Evolutionary conservation across 306 rosid genomes (phyloP).

Genomic region (Aeschynomene evenia): DNA sequence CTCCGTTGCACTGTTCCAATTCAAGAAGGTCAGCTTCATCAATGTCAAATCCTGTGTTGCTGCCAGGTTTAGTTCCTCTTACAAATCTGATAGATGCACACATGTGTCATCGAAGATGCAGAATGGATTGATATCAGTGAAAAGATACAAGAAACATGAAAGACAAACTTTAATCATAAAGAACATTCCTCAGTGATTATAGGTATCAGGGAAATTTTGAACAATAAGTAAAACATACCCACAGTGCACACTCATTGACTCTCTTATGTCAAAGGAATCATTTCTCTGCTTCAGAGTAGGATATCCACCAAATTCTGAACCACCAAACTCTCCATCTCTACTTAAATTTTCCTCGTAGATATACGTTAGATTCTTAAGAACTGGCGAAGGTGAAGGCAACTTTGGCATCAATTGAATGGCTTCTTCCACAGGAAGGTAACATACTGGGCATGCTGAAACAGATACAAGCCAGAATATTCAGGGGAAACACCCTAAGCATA

Average conservation of each 20-base stretch:
- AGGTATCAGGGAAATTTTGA: slow-evolving; percentile 2
- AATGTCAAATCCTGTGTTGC: slow-evolving; percentile 76
- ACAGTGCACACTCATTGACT: slow-evolving; percentile 80
- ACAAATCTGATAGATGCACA: slow-evolving; percentile 62
- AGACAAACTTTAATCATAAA: slow-evolving; percentile 18
- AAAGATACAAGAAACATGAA: background rate
- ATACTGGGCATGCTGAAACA: slow-evolving; percentile 87
- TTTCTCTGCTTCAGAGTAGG: slow-evolving; percentile 80
- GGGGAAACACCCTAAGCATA: slow-evolving; percentile 11
- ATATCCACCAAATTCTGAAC: slow-evolving; percentile 96
- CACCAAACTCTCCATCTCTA: slow-evolving; percentile 75
- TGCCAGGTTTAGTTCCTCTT: slow-evolving; percentile 76
- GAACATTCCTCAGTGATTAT: slow-evolving; percentile 3
- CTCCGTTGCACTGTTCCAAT: slow-evolving; percentile 82
- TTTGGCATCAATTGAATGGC: slow-evolving; percentile 77
- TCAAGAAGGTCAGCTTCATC: slow-evolving; percentile 67
- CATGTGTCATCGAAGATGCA: slow-evolving; percentile 31
- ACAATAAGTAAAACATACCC: slow-evolving; percentile 60
- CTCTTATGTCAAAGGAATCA: slow-evolving; percentile 66
- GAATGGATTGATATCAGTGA: slow-evolving; percentile 20
- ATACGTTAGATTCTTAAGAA: slow-evolving; percentile 65
- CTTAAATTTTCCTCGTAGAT: slow-evolving; percentile 66
- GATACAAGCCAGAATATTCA: slow-evolving; percentile 34
- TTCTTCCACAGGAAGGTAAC: slow-evolving; percentile 94
- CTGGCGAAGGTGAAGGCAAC: slow-evolving; percentile 68